Evolutionary conservation across 139 green algal species (phyloP), one percentile per base, ranked within the genome.

Genomic region (Chlamydomonas schloesseri): DNA sequence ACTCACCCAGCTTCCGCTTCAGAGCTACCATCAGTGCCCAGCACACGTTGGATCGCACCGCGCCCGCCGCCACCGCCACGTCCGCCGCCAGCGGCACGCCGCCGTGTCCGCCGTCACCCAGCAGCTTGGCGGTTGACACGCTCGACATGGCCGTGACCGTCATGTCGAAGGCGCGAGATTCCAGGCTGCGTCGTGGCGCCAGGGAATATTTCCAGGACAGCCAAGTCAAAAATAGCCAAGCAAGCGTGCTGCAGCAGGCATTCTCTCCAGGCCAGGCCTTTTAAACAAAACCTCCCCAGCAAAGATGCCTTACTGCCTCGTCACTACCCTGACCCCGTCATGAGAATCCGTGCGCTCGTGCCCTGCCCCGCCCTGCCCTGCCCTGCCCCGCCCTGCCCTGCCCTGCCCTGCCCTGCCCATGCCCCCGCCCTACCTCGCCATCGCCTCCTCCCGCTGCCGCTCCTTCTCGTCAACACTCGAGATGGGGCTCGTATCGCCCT

Each of bases 21-120:
- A 87, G 81, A 24, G 81, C 81, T 34, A 81, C 36, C 70, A 87
- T 87, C 24, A 81, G 47, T 55, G 70, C 33, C 81, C 81, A 87
- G 57, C 81, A 87, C 34, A 72, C 55, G 70, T 80, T 71, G 69
- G 81, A 50, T 8, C 29, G 53, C 26, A 80, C 36, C 3, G 50
- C 81, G 24, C 8, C 24, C 8, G 81, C 81, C 34, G 81, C 81
- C 69, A 17, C 70, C 69, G 42, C 53, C 70, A 80, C 81, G 14
- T 74, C 70, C 20, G 69, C 29, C 28, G 78, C 78, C 62, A 65
- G n/a, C 0, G 46, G 31, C 42, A 2, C 73, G 20, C 60, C 60
- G 34, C 37, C 34, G 21, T 31, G 4, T 18, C 58, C 24, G 34
- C 34, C 23, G 75, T 34, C 23, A 53, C 29, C 55, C 64, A 87